phyloP scores from a whole-genome alignment of 2,329 filamentous ascomycete genomes.

The Pseudopithomyces maydicus region DNA sequence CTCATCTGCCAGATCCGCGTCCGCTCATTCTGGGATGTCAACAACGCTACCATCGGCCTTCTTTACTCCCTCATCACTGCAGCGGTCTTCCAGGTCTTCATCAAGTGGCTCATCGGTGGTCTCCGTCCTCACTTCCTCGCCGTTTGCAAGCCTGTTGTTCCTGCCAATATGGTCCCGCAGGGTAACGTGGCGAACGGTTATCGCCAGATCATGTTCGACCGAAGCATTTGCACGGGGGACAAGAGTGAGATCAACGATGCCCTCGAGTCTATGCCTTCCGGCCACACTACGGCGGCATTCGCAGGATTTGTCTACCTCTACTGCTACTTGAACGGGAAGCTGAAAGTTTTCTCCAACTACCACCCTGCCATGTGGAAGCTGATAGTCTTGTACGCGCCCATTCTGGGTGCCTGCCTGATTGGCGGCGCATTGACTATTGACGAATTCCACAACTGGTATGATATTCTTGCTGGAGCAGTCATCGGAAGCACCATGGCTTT shows the following conservation, averaged over 20 bases:
- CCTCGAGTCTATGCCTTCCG: constrained; percentile 73
- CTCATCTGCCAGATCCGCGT: constrained; percentile 70
- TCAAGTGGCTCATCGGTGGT: constrained; percentile 76
- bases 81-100: constrained; percentile 76
- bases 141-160: constrained; percentile 69
- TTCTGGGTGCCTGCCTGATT: constrained; percentile 71
- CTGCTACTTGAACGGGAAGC: constrained; percentile 77
- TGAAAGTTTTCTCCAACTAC: constrained; percentile 76
- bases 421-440: constrained; percentile 72
- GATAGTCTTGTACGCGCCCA: constrained; percentile 65
- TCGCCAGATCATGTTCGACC: constrained; percentile 68
- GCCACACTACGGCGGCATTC: constrained; percentile 75
- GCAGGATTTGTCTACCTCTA: constrained; percentile 73
- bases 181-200: constrained; percentile 57
- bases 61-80: constrained; percentile 72
- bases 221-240: constrained; percentile 72
- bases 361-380: constrained; percentile 78
- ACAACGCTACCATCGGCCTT: constrained; percentile 72
- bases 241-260: constrained; percentile 68
- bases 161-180: constrained; percentile 44
- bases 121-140: constrained; percentile 69
- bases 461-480: constrained; percentile 68
- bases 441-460: constrained; percentile 78
- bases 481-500: constrained; percentile 72
- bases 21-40: constrained; percentile 58